Evolutionary conservation across 164 flowering plant species (phyloP), one percentile per base, ranked within the genome.

Genomic region (Vitis cinerea): DNA sequence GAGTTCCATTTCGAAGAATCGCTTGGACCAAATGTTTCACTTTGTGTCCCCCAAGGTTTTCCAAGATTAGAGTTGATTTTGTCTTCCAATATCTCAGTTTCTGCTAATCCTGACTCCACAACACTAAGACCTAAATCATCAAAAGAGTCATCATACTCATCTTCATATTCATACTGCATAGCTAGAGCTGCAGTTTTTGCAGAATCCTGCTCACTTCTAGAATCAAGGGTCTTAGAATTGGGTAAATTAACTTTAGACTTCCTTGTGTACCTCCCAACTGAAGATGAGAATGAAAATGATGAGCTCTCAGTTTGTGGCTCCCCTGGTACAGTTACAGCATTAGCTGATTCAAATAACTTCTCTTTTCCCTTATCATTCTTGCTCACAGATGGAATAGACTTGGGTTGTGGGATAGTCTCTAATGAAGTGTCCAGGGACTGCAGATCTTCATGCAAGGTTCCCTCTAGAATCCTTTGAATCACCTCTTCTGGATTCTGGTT

Each of bases 111-210:
- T 9, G 94, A 77, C 57, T 91, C 99, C 37, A 66, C 90, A 58
- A 90, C 81, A 64, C 85, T 91, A 67, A 93, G 67, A 64, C 99
- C 99, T 64, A 95, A 70, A 72, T 95, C 99, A 79, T 95, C 99
- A 77, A 91, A 91, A 13, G 97, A 96, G 68, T 96, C 99, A 71
- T 96, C 99, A 75, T 96, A 96, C 76, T 96, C 99, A 69, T 96
- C 99, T 72, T 96, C 98, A 68, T 96, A 96, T 73, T 95, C 98
- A 8, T 80, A 87, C 64, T 88, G 94, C 37, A 92, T 82, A 60
- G 77, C 66, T 14, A 92, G 77, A 52, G 85, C 85, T 10, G 83
- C 82, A 63, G 81, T 78, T 64, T 68, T 89, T 9, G 69, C 79
- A n/a, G 65, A n/a, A 68, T 86, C 84, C 27, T 75, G 69, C 17